phyloP scores from a whole-genome alignment of 371 early-diverging fungal species.

The Syncephalastrum sp. region DNA sequence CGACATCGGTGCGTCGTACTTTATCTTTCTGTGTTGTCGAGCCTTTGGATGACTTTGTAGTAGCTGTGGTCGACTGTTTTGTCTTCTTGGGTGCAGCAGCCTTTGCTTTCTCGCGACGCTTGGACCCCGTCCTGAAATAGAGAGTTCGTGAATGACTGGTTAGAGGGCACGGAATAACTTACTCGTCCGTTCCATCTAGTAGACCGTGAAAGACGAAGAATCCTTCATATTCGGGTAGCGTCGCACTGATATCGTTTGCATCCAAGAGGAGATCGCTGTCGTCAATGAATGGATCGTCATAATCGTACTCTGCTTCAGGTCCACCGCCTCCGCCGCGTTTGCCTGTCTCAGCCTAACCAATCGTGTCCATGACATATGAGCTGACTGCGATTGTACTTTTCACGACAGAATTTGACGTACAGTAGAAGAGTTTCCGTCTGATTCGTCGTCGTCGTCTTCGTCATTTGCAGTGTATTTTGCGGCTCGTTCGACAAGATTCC shows the following conservation, averaged over 20 bases:
- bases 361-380: neutral
- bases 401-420: too few species aligned
- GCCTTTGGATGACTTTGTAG: conserved; percentile 7
- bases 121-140: conserved; percentile 1
- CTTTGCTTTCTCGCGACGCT: conserved; percentile 14
- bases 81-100: conserved; percentile 6
- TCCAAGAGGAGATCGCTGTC: conserved; percentile 50
- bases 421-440: too few species aligned
- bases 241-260: conserved; percentile 14
- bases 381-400: too few species aligned
- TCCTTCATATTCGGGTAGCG: conserved; percentile 36
- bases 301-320: conserved; percentile 33
- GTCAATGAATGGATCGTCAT: conserved; percentile 52
- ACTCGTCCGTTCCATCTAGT: conserved; percentile 48
- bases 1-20: too few species aligned
- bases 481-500: neutral
- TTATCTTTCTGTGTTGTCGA: conserved; percentile 12
- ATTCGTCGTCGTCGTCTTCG: neutral
- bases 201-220: conserved; percentile 53
- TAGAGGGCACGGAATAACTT: conserved; percentile 8
- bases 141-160: neutral
- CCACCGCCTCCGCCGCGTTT: conserved; percentile 1
- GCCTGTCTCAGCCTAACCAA: neutral
- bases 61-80: conserved; percentile 6
- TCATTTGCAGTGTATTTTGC: neutral